These are phyloP conservation scores for Metschnikowia rubicola DNA, from an alignment of 805 yeast genomes.

Conservation along the genomic window DNA sequence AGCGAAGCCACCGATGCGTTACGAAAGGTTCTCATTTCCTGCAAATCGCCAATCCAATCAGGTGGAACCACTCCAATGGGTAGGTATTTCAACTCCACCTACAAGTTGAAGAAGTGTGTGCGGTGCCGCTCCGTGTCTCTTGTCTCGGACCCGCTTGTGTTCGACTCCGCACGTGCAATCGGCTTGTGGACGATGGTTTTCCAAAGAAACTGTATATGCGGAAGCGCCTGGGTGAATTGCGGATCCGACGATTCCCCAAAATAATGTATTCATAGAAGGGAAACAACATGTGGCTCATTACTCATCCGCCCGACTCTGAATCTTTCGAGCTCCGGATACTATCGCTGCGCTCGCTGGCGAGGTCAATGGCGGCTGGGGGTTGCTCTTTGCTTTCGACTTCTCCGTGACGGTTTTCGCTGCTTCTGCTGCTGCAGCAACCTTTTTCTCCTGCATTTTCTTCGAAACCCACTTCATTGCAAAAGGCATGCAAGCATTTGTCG, in stretches of 20 bases:
- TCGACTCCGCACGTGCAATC: slow-evolving; percentile 28
- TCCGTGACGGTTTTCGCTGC: not conserved
- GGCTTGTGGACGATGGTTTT: slow-evolving; percentile 60
- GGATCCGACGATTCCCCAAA: not conserved
- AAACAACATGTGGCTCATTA: too few relatives aligned
- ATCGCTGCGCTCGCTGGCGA: not conserved
- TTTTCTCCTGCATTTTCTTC: slow-evolving; percentile 7
- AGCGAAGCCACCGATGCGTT: slow-evolving; percentile 35
- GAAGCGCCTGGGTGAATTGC: slow-evolving; percentile 65
- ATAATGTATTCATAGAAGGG: too few relatives aligned
- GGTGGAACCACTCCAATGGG: slow-evolving; percentile 14
- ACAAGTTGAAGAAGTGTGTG: slow-evolving; percentile 34
- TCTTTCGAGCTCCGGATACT: not conserved
- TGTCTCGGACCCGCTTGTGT: slow-evolving; percentile 37
- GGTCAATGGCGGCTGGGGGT: not conserved
- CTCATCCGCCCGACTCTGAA: not conserved
- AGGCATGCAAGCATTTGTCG: slow-evolving; percentile 26
- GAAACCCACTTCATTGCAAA: slow-evolving; percentile 23
- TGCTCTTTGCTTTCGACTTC: not conserved
- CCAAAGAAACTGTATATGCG: slow-evolving; percentile 75
- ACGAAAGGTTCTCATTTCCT: slow-evolving; percentile 32
- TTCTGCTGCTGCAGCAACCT: slow-evolving; percentile 8
- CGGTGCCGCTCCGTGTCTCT: slow-evolving; percentile 43
- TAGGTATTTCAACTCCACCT: slow-evolving; percentile 10
- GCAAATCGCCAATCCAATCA: slow-evolving; percentile 10